These are phyloP conservation scores for Diaporthe ampelina DNA, from an alignment of 2,329 filamentous ascomycete species.

Conservation along the genomic window DNA sequence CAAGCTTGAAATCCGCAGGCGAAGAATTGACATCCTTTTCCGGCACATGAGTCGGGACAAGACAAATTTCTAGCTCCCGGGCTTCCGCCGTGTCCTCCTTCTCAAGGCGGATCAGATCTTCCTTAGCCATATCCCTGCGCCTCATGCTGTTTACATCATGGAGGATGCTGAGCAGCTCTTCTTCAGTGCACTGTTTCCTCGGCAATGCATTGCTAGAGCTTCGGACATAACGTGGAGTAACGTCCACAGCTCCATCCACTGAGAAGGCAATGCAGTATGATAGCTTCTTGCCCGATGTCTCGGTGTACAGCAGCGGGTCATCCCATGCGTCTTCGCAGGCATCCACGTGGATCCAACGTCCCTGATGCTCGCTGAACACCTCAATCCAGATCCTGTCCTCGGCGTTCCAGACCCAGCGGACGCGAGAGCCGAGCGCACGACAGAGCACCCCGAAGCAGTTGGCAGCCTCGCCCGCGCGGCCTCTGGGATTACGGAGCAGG, in stretches of 20 bases:
- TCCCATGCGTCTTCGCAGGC: constrained; percentile 96
- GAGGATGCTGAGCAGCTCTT: constrained; percentile 90
- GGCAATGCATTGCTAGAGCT: constrained; percentile 78
- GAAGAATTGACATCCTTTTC: too few relatives aligned
- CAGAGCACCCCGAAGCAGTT: constrained; percentile 99
- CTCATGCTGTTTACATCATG: constrained; percentile 90
- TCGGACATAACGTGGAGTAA: constrained; percentile 77
- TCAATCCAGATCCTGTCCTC: constrained; percentile 99
- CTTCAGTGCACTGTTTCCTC: constrained; percentile 84
- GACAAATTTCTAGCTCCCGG: constrained; percentile 78
- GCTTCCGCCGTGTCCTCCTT: constrained; percentile 84
- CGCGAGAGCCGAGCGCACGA: constrained; percentile 88
- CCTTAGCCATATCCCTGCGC: constrained; percentile 85
- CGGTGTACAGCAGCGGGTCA: constrained; percentile 86
- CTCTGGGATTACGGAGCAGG: constrained; percentile 85
- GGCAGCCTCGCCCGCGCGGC: constrained; percentile 93
- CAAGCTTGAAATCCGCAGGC: constrained; percentile 40
- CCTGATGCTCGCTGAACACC: constrained; percentile 92
- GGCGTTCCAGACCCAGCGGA: constrained; percentile 97
- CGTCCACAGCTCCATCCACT: constrained; percentile 82
- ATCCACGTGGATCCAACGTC: constrained; percentile 97
- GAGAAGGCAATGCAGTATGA: constrained; percentile 98
- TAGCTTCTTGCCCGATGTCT: constrained; percentile 93
- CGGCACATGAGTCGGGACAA: constrained; percentile 72
- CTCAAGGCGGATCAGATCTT: constrained; percentile 83